phyloP scores from a whole-genome alignment of 1,284 basidiomycete species.

The Kwoniella shivajii region DNA sequence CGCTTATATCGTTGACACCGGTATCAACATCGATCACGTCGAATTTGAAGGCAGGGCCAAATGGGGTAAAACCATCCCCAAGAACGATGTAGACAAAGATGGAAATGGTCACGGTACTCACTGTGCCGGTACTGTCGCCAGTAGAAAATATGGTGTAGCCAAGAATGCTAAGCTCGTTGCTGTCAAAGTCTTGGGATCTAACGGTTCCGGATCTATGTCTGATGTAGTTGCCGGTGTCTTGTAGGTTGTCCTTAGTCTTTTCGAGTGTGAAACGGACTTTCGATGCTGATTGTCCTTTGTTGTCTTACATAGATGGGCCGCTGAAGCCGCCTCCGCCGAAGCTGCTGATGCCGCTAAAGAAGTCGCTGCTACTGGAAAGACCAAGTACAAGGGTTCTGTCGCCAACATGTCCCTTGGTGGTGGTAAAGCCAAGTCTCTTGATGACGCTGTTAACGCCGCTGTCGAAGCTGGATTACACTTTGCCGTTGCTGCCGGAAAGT shows the following conservation, averaged over 20 bases:
- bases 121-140: slow-evolving; percentile 81
- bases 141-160: slow-evolving; percentile 84
- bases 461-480: slow-evolving; percentile 87
- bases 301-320: slow-evolving; percentile 68
- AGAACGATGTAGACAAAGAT: slow-evolving; percentile 74
- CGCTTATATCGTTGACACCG: slow-evolving; percentile 66
- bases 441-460: slow-evolving; percentile 82
- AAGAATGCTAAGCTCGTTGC: slow-evolving; percentile 88
- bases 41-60: slow-evolving; percentile 85
- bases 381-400: slow-evolving; percentile 88
- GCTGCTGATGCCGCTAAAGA: slow-evolving; percentile 66
- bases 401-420: slow-evolving; percentile 98
- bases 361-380: slow-evolving; percentile 65
- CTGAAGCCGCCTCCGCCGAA: slow-evolving; percentile 62
- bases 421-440: slow-evolving; percentile 85
- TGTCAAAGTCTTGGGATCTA: slow-evolving; percentile 94
- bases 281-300: slow-evolving; percentile 8
- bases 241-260: slow-evolving; percentile 24
- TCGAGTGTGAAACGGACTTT: neutral
- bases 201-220: slow-evolving; percentile 93
- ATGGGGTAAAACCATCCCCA: slow-evolving; percentile 83
- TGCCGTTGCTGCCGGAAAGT: slow-evolving; percentile 84
- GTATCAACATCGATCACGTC: slow-evolving; percentile 81
- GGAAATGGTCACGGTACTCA: slow-evolving; percentile 70
- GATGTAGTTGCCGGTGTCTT: slow-evolving; percentile 86